Evolutionary conservation across 441 rosid genomes (phyloP), one percentile per base, ranked within the genome.

Genomic region (Brassica hybrid): DNA sequence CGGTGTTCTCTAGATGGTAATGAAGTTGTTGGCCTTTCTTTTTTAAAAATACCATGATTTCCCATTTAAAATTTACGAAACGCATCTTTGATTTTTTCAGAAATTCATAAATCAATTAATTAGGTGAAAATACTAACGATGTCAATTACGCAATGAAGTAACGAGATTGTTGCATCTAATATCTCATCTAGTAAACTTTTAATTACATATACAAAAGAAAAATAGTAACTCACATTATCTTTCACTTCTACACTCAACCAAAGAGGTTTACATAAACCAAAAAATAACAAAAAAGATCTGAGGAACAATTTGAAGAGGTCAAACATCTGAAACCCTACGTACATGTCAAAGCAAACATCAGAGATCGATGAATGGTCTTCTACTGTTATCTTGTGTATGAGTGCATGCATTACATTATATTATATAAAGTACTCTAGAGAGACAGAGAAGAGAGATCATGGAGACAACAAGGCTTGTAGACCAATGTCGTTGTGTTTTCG

Each of bases 401-500:
- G 52, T 45, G 16, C 52, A 45, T 12, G 14, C 14, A 45, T 45
- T 45, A 62, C 50, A 76, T 25, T 36, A 63, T 63, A 64, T 50
- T 56, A 64, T 13, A 18, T 56, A 27, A 4, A 66, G 48, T 58
- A 71, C 30, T 41, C 41, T 72, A 75, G 32, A 67, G 78, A 66
- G 64, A 66, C n/a, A 57, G 63, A 14, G 72, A 56, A 30, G 13
- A 5, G 69, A 56, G n/a, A 62, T 90, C 83, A 91, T 7, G 97
- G 96, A 65, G 94, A 90, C 79, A 84, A 77, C 84, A 88, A 83
- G 48, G 74, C 80, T 63, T 92, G 90, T 61, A 89, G 81, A 83
- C 97, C 97, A 77, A 91, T 85, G 62, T 82, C 93, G 70, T 94
- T 94, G 85, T 94, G 96, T 82, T 87, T 92, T 81, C 93, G 79